Evolutionary conservation across 208 protist genomes (phyloP), one percentile per base, ranked within the genome.

Genomic region (Angomonas deanei): DNA sequence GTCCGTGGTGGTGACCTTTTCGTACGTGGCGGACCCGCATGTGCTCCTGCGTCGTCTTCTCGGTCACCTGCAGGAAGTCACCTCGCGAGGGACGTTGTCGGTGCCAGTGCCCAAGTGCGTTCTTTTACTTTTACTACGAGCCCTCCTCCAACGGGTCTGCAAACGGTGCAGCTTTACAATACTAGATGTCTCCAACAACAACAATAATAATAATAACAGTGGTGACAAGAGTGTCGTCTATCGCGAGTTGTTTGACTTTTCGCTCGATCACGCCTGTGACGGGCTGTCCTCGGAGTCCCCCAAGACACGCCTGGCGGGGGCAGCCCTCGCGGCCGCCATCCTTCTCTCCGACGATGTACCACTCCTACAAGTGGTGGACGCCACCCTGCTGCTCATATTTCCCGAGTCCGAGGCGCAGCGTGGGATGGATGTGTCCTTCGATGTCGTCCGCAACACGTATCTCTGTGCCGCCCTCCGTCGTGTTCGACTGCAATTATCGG

Each of bases 221-320:
- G 46, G 49, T 17, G 19, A 49, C 21, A 38, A 69, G 38, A 64
- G 64, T 6, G 11, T 24, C 13, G 23, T 28, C 50, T 28, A 34
- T n/a, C 13, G 3, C 15, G 50, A 34, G 8, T 3, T 52, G 53
- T 36, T 10, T 0, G 21, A 46, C 50, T 27, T 17, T 63, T 13
- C 33, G 66, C 36, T 48, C 57, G 62, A 63, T 74, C 53, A 48
- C 26, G 21, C 54, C 34, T 24, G 76, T 15, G 52, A 48, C 13
- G 68, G 72, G 21, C 64, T 86, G 3, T 15, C 61, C n/a, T 59
- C 74, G 56, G 64, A 65, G 36, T 76, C 72, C 1, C 13, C 64
- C 10, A 39, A n/a, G 13, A 58, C 83, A 50, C 80, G 80, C 10
- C 62, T 80, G 17, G 57, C 64, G 5, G 81, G 81, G 11, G 47